These are phyloP conservation scores for Trichosanthes truncata DNA, from an alignment of 306 rosid genomes.

Conservation along the genomic window DNA sequence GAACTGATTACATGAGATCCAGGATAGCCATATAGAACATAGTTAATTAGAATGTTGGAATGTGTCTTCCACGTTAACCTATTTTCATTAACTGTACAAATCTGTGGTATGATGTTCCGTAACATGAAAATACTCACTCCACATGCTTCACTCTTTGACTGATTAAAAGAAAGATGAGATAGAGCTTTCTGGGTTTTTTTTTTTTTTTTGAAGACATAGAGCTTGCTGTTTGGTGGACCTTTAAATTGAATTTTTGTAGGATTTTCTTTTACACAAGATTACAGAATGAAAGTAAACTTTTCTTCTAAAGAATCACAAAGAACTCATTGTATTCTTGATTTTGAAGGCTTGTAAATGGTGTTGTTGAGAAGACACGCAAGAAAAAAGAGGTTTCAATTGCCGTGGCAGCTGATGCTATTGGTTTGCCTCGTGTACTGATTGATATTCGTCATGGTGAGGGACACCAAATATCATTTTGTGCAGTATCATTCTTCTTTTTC, in stretches of 20 bases:
- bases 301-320: background rate
- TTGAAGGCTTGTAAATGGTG: conserved; percentile 81
- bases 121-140: background rate
- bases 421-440: conserved; percentile 71
- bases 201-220: background rate
- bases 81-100: background rate
- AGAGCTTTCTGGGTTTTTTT: no score
- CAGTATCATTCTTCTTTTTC: background rate
- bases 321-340: background rate
- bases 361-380: conserved; percentile 79
- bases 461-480: background rate
- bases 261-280: background rate
- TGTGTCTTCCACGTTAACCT: background rate
- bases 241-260: background rate
- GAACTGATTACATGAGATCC: background rate
- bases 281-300: background rate
- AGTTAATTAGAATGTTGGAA: background rate
- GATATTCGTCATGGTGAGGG: conserved; percentile 86
- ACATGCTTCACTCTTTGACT: background rate
- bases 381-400: conserved; percentile 58
- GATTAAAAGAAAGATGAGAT: background rate
- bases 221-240: background rate
- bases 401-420: conserved; percentile 64
- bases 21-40: background rate
- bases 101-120: background rate